Conservation (phyloP, 352 stramenopile species). For the Pilasporangium apinafurcum region DNA sequence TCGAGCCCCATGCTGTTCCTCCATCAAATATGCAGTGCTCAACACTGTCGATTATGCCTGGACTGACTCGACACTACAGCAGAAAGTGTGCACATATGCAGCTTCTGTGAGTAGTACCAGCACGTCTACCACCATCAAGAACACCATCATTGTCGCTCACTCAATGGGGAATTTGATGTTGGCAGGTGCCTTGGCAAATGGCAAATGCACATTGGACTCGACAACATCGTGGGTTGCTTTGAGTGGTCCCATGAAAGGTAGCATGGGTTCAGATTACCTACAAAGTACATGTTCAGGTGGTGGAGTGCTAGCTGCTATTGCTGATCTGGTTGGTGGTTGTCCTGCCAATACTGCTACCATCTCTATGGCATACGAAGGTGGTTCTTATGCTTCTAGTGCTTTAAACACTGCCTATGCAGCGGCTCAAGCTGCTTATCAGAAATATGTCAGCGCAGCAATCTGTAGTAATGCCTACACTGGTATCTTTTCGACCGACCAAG, state of each 20-base stretch:
- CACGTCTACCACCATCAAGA: conserved; percentile 30
- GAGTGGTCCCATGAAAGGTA: conserved; percentile 35
- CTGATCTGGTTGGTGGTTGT: conserved; percentile 25
- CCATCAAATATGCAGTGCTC: conserved; percentile 37
- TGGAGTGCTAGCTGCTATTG: conserved; percentile 17
- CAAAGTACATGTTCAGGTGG: conserved; percentile 21
- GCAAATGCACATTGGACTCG: conserved; percentile 9
- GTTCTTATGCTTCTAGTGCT: conserved; percentile 4
- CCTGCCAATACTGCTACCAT: conserved; percentile 13
- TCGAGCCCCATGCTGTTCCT: conserved; percentile 60
- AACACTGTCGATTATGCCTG: conserved; percentile 42
- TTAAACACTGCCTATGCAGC: conserved; percentile 20
- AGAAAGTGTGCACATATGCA: conserved; percentile 25
- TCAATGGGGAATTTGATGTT: conserved; percentile 63
- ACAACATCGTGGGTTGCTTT: conserved; percentile 28
- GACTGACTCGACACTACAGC: conserved; percentile 28
- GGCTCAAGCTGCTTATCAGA: conserved; percentile 20
- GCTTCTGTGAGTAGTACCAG: conserved; percentile 27
- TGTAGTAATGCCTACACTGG: conserved; percentile 33
- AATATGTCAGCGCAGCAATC: conserved; percentile 23
- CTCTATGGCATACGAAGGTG: conserved; percentile 35
- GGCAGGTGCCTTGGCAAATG: conserved; percentile 17
- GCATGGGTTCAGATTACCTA: conserved; percentile 40
- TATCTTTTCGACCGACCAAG: conserved; percentile 26
- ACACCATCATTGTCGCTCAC: conserved; percentile 58